Evolutionary conservation across 108 stramenopile genomes (phyloP).

Genomic region (Schizochytrium sp.): DNA sequence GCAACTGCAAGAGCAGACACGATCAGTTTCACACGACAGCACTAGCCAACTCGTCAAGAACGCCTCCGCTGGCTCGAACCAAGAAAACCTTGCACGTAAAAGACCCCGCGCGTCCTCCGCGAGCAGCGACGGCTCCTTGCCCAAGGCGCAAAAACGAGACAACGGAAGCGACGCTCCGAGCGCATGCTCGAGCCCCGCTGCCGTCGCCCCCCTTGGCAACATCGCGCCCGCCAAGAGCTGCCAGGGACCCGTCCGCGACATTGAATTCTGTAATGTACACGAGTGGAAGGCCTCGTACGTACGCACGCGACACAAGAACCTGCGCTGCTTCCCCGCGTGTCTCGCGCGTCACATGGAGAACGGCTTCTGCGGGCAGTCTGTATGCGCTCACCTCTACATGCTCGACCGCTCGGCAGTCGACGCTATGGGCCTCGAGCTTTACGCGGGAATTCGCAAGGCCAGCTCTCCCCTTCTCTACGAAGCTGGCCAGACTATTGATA

Average conservation of each 20-base stretch:
- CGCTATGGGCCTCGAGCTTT: background rate
- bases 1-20: too few relatives aligned
- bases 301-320: slow-evolving; percentile 6
- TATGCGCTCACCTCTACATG: background rate
- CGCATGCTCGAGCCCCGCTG: too few relatives aligned
- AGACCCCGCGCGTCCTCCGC: too few relatives aligned
- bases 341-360: slow-evolving; percentile 1
- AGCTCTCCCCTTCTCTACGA: background rate
- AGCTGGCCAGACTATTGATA: background rate
- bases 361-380: background rate
- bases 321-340: background rate
- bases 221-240: too few relatives aligned
- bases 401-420: background rate
- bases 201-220: too few relatives aligned
- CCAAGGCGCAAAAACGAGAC: too few relatives aligned
- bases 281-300: background rate
- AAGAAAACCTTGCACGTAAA: too few relatives aligned
- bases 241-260: background rate
- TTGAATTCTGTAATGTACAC: background rate
- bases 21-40: too few relatives aligned
- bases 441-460: background rate
- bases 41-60: too few relatives aligned
- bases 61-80: too few relatives aligned
- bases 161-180: too few relatives aligned
- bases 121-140: too few relatives aligned